Evolutionary conservation across 352 stramenopile species (phyloP).

Genomic region (Phytophthora cajani): DNA sequence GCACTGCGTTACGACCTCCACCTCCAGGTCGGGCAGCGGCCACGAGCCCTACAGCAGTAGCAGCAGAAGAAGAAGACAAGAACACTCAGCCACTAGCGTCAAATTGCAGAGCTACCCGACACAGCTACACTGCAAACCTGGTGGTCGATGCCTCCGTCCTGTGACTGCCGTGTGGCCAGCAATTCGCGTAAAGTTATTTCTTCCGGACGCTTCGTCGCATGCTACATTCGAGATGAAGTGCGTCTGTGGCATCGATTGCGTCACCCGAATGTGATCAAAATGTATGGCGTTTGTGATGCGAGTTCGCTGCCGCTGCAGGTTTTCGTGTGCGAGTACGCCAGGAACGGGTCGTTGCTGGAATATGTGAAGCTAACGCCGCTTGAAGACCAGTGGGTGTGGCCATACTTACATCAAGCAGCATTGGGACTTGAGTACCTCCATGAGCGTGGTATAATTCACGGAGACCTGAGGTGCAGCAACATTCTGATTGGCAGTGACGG

Average conservation of each 20-base stretch:
- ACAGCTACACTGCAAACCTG: no score
- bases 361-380: not conserved
- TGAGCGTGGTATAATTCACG: constrained; percentile 19
- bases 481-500: constrained; percentile 35
- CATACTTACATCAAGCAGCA: constrained; percentile 11
- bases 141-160: no score
- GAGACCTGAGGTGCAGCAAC: constrained; percentile 37
- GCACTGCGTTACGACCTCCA: no score
- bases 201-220: not conserved
- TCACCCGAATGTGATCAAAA: constrained; percentile 6
- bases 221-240: not conserved
- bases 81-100: no score
- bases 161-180: no score
- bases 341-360: constrained; percentile 7
- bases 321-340: not conserved
- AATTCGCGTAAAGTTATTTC: not conserved
- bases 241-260: constrained; percentile 3
- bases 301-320: not conserved
- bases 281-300: constrained; percentile 5
- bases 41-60: no score
- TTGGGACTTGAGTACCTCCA: constrained; percentile 17
- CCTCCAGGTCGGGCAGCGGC: no score
- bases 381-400: constrained; percentile 5
- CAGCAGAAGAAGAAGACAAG: no score
- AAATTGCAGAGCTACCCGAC: no score